Evolutionary conservation across 2,329 filamentous ascomycete species (phyloP), one percentile per base, ranked within the genome.

Genomic region (Thelonectria olida): DNA sequence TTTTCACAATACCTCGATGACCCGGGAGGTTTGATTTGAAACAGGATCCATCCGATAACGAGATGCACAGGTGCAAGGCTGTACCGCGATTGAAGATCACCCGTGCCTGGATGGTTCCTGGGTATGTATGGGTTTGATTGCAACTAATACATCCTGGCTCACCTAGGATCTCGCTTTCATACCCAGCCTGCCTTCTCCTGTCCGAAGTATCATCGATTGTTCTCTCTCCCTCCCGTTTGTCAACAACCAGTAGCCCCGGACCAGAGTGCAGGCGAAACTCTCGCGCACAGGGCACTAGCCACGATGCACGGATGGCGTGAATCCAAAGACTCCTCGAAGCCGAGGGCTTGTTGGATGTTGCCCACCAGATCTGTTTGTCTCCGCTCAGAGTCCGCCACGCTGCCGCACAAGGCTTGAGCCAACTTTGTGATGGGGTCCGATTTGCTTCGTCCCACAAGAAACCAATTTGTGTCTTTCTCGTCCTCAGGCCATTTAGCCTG

Each of bases 311-410:
- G 31, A 58, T 66, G 68, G 64, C 61, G 62, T 67, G 57, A 47
- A 53, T 62, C 13, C 66, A 65, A 66, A 65, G 44, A 39, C 50
- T 61, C 57, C 64, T 65, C 49, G 57, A 66, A 56, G n/a, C n/a
- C n/a, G n/a, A n/a, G n/a, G 61, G 56, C 54, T 57, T 59, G 58
- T 20, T 39, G 52, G 39, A 31, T 48, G 34, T 31, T 56, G 45
- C 44, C 23, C 58, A 51, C 54, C 48, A 69, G 66, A 69, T 70
- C 63, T 69, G 64, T 62, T 45, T 62, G 36, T 45, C 54, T 45
- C 59, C 54, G 31, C 31, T 34, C n/a, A n/a, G n/a, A n/a, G n/a
- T n/a, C n/a, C n/a, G 49, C 61, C 23, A n/a, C n/a, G 31, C 17
- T 49, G 61, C 59, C 53, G 65, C 62, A 50, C 53, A 57, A 65